These are phyloP conservation scores for Linnemannia hyalina DNA, from an alignment of 192 early-diverging fungal genomes.

Conservation along the genomic window DNA sequence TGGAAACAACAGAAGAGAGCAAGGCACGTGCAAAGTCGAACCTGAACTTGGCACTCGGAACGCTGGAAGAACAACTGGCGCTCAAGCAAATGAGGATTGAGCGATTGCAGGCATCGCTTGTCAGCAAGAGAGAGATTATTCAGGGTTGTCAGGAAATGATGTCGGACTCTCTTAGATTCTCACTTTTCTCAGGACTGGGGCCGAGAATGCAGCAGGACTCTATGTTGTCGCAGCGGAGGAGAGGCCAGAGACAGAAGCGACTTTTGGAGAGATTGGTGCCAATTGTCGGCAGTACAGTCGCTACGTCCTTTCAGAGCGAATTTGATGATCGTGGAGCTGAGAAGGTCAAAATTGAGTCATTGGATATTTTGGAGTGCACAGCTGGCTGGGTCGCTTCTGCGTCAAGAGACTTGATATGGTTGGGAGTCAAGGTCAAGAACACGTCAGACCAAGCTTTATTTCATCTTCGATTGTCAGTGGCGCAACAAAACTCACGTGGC, in stretches of 20 bases:
- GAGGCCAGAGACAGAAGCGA: constrained; percentile 10
- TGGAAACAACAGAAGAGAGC: background rate
- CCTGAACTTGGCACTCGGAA: constrained; percentile 2
- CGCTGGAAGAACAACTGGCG: constrained; percentile 19
- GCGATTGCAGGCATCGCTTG: constrained; percentile 6
- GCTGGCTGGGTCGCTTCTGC: constrained; percentile 15
- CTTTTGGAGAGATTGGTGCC: constrained; percentile 22
- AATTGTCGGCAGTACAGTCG: constrained; percentile 19
- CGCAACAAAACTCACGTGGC: background rate
- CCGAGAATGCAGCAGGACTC: background rate
- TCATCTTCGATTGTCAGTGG: constrained; percentile 12
- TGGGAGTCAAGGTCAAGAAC: constrained; percentile 17
- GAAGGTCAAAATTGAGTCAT: background rate
- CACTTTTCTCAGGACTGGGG: constrained; percentile 7
- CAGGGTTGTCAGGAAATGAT: constrained; percentile 25
- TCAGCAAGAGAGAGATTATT: constrained; percentile 27
- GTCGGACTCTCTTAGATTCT: background rate
- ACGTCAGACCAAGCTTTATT: background rate
- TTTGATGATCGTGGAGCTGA: background rate
- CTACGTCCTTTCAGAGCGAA: background rate
- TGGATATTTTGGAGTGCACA: constrained; percentile 9
- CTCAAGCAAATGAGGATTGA: constrained; percentile 6
- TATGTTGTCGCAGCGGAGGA: background rate
- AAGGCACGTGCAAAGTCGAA: background rate
- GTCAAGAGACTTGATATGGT: constrained; percentile 1